Conservation (phyloP, 495 filamentous ascomycete species). For the Hyaloscypha bicolor region DNA sequence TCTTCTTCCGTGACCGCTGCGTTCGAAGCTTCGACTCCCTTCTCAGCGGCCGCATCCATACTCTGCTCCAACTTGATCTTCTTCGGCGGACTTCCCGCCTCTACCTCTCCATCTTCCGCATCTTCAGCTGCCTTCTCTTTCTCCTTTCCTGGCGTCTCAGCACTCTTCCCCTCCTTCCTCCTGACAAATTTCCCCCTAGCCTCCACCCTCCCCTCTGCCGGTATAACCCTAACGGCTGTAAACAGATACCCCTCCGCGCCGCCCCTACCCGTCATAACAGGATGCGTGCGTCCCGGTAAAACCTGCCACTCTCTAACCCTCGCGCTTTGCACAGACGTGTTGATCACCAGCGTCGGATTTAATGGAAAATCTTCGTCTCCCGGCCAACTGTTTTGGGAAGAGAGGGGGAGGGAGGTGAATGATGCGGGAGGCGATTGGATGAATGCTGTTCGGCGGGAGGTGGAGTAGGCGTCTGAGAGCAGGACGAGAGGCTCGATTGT, state of each 20-base stretch:
- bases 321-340: constrained; percentile 76
- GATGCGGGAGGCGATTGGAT: constrained; percentile 37
- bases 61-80: constrained; percentile 10
- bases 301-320: constrained; percentile 84
- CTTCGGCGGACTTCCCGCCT: constrained; percentile 2
- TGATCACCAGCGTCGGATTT: constrained; percentile 80
- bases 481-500: constrained; percentile 74
- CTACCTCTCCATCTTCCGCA: background rate
- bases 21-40: background rate
- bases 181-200: constrained; percentile 70
- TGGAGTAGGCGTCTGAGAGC: constrained; percentile 79
- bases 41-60: background rate
- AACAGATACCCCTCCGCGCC: constrained; percentile 92
- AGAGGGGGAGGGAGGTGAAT: constrained; percentile 17
- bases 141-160: background rate
- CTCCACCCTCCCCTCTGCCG: constrained; percentile 73
- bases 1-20: no score
- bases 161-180: constrained; percentile 49
- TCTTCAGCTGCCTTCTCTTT: constrained; percentile 11
- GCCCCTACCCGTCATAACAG: constrained; percentile 84
- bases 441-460: constrained; percentile 73
- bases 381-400: constrained; percentile 46
- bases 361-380: constrained; percentile 74
- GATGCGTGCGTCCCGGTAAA: constrained; percentile 88
- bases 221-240: constrained; percentile 77